Evolutionary conservation across 2,329 filamentous ascomycete genomes (phyloP), one percentile per base, ranked within the genome.

Genomic region (Trichoderma koningiopsis): DNA sequence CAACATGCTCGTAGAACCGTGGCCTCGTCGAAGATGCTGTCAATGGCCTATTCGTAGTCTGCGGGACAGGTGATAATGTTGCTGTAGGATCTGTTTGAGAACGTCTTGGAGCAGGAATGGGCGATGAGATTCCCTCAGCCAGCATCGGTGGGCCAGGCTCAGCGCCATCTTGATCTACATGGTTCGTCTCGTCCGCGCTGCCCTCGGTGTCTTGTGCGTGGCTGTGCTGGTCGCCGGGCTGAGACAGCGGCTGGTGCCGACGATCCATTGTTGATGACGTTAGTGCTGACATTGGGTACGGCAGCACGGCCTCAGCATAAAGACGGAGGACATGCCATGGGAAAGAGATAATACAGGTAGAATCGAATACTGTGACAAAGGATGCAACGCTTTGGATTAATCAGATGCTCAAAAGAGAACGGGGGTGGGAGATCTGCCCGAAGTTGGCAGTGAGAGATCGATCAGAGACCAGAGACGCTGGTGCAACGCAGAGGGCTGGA

Each of bases 81-180:
- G 56, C 22, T 13, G 47, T 24, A 13, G 64, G 64, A 5, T 72
- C 71, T 3, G 70, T 68, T 14, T 68, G 59, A 19, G 69, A 70
- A 22, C 72, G 72, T 11, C 59, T 66, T n/a, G 68, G 58, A 11
- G 29, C 68, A 35, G 65, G 14, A 2, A 31, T 22, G 19, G 29
- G 37, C 8, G 22, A 43, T 14, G 22, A 16, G 7, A 2, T 52
- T 29, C n/a, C 33, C 53, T 47, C 40, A 29, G n/a, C 16, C 14
- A 37, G 29, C 35, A 66, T 14, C 29, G 57, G 22, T 27, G 29
- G n/a, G 29, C 4, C 8, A 14, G 55, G 35, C 11, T 33, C 55
- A 31, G 31, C 11, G 19, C 5, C 40, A 40, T 67, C 64, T 31
- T 19, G 64, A 59, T 11, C 40, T 29, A 0, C 55, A 19, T 35